Conservation (phyloP, 371 early-diverging fungal genomes). For the Apophysomyces trapeziformis region DNA sequence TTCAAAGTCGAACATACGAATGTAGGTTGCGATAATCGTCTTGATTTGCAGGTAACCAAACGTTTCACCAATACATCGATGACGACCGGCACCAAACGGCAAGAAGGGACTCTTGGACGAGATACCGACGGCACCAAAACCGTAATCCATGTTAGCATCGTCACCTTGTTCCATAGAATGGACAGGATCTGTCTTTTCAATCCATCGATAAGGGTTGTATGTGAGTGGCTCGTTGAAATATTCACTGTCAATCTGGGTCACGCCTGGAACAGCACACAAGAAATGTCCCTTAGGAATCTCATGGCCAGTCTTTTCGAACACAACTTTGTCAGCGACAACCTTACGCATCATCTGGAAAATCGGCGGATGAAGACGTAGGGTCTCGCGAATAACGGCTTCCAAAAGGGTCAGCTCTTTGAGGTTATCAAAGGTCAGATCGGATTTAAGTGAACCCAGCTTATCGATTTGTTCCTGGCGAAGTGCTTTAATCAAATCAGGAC, state of each 20-base stretch:
- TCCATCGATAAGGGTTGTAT: constrained; percentile 87
- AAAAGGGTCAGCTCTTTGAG: constrained; percentile 77
- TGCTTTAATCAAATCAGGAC: constrained; percentile 67
- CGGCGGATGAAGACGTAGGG: constrained; percentile 93
- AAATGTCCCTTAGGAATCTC: constrained; percentile 91
- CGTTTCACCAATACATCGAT: constrained; percentile 97
- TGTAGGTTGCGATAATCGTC: constrained; percentile 82
- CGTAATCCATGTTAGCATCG: constrained; percentile 82
- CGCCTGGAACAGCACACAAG: constrained; percentile 84
- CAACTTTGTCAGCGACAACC: constrained; percentile 69
- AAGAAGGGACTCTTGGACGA: constrained; percentile 81
- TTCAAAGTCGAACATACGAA: constrained; percentile 77
- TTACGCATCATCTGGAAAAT: constrained; percentile 94
- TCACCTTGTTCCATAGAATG: constrained; percentile 56
- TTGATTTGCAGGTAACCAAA: constrained; percentile 97
- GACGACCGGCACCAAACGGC: constrained; percentile 98
- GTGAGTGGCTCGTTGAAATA: constrained; percentile 79
- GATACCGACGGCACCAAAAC: constrained; percentile 83
- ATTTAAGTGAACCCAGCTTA: constrained; percentile 61
- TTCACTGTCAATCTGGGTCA: constrained; percentile 79
- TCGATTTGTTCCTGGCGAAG: constrained; percentile 70
- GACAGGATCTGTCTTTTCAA: constrained; percentile 52
- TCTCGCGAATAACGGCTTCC: constrained; percentile 87
- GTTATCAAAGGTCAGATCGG: constrained; percentile 73
- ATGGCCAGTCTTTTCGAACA: constrained; percentile 72